Evolutionary conservation across 2,329 filamentous ascomycete genomes (phyloP).

Genomic region (Diaporthe caulivora): DNA sequence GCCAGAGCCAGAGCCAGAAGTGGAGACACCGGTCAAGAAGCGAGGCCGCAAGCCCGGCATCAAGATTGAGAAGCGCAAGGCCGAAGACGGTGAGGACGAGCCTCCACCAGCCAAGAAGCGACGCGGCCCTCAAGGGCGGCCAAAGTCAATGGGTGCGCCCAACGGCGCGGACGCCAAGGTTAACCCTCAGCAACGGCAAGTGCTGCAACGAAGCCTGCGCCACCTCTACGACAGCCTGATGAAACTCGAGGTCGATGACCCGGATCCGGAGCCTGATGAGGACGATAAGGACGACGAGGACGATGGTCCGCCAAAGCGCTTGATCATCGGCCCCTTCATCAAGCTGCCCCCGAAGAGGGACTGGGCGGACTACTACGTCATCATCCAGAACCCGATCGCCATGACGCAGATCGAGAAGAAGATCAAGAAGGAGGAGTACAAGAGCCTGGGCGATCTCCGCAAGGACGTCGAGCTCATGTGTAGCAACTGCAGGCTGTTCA

Average conservation of each 20-base stretch:
- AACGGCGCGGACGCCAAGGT: slow-evolving; percentile 68
- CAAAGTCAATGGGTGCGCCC: slow-evolving; percentile 66
- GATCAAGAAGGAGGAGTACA: slow-evolving; percentile 97
- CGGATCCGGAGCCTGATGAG: slow-evolving; percentile 62
- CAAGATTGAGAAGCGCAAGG: slow-evolving; percentile 89
- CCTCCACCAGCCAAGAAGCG: slow-evolving; percentile 81
- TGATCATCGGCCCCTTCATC: slow-evolving; percentile 94
- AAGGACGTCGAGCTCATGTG: slow-evolving; percentile 88
- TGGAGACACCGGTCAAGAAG: slow-evolving; percentile 78
- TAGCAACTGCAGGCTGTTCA: slow-evolving; percentile 93
- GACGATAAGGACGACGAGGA: slow-evolving; percentile 61
- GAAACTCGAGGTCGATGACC: slow-evolving; percentile 84
- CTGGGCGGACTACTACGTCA: slow-evolving; percentile 94
- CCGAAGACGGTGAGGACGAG: slow-evolving; percentile 81
- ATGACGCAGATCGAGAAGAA: slow-evolving; percentile 96
- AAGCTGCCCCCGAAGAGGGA: slow-evolving; percentile 89
- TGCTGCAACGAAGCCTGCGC: slow-evolving; percentile 85
- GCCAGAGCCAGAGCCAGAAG: slow-evolving; percentile 55
- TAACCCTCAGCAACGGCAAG: slow-evolving; percentile 75
- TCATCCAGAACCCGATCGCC: slow-evolving; percentile 92
- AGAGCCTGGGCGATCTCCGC: slow-evolving; percentile 81
- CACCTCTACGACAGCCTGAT: slow-evolving; percentile 84
- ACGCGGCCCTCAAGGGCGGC: slow-evolving; percentile 76
- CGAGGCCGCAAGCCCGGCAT: slow-evolving; percentile 83
- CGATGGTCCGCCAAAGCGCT: slow-evolving; percentile 73